A percentile compares a stretch with the other conserved stretches of the same genome.
Evolutionary conservation across 176 grass and related monocot genomes (phyloP).

Genomic region (Tuctoria greenei): DNA sequence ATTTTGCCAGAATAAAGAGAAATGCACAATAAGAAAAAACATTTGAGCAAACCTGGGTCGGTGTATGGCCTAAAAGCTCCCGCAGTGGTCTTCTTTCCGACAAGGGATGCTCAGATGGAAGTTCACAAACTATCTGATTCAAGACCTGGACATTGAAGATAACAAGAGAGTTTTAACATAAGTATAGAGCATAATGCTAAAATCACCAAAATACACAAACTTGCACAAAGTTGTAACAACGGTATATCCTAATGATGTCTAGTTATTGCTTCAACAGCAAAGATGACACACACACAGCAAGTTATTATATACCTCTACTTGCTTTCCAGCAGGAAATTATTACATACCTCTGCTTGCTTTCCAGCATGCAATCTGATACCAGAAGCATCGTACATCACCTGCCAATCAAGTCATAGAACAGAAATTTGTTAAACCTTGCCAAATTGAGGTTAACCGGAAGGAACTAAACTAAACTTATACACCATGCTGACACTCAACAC

Average conservation of each 20-base stretch:
- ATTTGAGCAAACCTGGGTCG: conserved; percentile 70
- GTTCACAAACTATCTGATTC: conserved; percentile 96
- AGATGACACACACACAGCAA: not conserved
- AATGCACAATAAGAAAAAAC: conserved; percentile 16
- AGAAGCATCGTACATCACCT: conserved; percentile 99
- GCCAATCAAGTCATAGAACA: conserved; percentile 29
- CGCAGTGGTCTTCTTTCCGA: conserved; percentile 76
- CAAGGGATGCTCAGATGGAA: conserved; percentile 89
- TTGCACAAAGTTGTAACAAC: not conserved
- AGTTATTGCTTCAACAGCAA: not conserved
- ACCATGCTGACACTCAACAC: conserved; percentile 25
- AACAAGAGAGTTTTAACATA: conserved; percentile 2
- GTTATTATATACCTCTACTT: conserved; percentile 67
- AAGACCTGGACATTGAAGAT: conserved; percentile 56
- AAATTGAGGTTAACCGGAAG: not conserved
- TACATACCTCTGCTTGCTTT: conserved; percentile 84
- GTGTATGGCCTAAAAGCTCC: conserved; percentile 96
- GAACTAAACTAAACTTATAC: not conserved
- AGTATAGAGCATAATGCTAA: not conserved
- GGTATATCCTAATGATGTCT: not conserved
- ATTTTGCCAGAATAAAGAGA: conserved; percentile 13
- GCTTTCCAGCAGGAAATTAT: conserved; percentile 71
- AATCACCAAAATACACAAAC: not conserved
- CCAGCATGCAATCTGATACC: conserved; percentile 96
- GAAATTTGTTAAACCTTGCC: not conserved